Conservation (phyloP, 768 basidiomycete species). For the Psilocybe cubensis region DNA sequence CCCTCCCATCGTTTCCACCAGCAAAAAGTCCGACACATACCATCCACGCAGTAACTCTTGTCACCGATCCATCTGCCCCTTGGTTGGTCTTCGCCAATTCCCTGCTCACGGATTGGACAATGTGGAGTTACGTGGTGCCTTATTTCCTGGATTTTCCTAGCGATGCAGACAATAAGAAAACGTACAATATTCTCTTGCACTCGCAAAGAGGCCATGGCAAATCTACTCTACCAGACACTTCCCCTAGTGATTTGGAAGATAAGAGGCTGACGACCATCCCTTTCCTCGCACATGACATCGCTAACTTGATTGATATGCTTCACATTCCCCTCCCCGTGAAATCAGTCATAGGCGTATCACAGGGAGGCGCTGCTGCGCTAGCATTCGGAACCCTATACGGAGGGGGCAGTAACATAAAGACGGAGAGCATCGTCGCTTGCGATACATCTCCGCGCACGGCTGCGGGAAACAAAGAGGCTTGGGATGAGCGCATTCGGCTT, state of each 20-base stretch:
- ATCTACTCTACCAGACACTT: conserved; percentile 39
- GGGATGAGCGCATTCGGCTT: conserved; percentile 48
- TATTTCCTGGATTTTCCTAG: conserved; percentile 33
- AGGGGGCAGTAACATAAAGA: conserved; percentile 15
- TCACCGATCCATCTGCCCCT: conserved; percentile 39
- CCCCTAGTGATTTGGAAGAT: neutral
- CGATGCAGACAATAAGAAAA: neutral
- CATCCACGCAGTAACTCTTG: conserved; percentile 47
- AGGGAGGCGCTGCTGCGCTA: conserved; percentile 55
- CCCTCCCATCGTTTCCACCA: conserved; percentile 35
- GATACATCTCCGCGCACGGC: conserved; percentile 50
- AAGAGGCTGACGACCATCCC: conserved; percentile 40
- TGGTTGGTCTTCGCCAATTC: conserved; percentile 59
- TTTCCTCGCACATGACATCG: conserved; percentile 49
- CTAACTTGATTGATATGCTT: conserved; percentile 36
- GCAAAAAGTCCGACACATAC: conserved; percentile 27
- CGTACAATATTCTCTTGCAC: conserved; percentile 53
- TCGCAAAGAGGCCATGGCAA: conserved; percentile 56
- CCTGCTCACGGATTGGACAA: conserved; percentile 47
- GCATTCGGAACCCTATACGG: conserved; percentile 44
- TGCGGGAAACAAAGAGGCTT: conserved; percentile 49
- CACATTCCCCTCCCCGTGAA: conserved; percentile 42
- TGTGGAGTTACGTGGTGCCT: conserved; percentile 52
- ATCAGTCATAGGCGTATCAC: conserved; percentile 54
- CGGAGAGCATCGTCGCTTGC: conserved; percentile 49